Conservation (phyloP, 2,329 filamentous ascomycete genomes). For the Xylariaceae sp. region DNA sequence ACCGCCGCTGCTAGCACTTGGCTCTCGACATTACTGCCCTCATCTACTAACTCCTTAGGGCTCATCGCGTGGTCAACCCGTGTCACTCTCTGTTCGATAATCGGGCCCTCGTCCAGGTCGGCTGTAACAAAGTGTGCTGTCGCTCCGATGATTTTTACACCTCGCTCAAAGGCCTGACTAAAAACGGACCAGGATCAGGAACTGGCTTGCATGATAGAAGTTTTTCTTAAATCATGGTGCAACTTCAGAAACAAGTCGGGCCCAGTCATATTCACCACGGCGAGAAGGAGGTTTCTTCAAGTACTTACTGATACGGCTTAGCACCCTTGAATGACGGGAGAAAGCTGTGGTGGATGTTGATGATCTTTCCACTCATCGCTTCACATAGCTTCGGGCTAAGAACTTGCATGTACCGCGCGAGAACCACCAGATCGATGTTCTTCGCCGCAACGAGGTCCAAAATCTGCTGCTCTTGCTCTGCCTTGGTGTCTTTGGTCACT, state of each 20-base stretch:
- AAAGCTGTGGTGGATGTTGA: conserved; percentile 91
- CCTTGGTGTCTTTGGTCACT: conserved; percentile 73
- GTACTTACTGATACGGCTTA: conserved; percentile 85
- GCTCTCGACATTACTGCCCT: conserved; percentile 80
- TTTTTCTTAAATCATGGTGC: too few relatives aligned
- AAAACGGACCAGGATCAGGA: too few relatives aligned
- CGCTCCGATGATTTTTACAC: conserved; percentile 84
- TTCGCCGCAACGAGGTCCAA: conserved; percentile 66
- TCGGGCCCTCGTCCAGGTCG: conserved; percentile 80
- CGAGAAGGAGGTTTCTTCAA: too few relatives aligned
- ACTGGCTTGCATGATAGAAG: too few relatives aligned
- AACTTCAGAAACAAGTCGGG: too few relatives aligned
- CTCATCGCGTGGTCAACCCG: conserved; percentile 74
- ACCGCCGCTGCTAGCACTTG: conserved; percentile 78
- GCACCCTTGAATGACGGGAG: conserved; percentile 84
- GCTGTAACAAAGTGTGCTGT: conserved; percentile 84
- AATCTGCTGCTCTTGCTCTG: conserved; percentile 66
- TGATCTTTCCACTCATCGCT: conserved; percentile 80
- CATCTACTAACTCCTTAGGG: conserved; percentile 71
- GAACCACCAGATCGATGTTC: conserved; percentile 71
- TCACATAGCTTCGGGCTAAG: conserved; percentile 69
- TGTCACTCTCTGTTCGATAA: conserved; percentile 79
- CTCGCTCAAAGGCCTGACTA: conserved; percentile 79
- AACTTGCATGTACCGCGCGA: conserved; percentile 87
- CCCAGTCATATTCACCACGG: too few relatives aligned